Evolutionary conservation across 192 early-diverging fungal genomes (phyloP).

Genomic region (Podila epicladia): DNA sequence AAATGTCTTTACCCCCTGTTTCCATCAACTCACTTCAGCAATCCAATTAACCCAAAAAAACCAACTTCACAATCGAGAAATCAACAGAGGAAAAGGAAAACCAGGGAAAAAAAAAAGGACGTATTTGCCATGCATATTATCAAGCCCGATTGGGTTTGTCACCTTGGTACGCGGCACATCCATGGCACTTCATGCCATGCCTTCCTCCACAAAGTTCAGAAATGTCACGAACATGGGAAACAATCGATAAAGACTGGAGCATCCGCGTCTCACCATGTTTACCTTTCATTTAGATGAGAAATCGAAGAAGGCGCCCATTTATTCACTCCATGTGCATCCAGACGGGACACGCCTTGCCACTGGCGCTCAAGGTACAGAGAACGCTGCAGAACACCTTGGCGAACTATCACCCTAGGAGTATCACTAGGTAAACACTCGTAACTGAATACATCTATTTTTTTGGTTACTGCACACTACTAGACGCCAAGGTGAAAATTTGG

Average conservation of each 20-base stretch:
- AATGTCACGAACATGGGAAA: neutral
- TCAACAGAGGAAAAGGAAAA: neutral
- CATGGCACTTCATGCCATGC: neutral
- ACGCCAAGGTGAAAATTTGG: conserved; percentile 93
- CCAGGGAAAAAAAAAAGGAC: neutral
- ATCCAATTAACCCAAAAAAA: neutral
- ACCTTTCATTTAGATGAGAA: conserved; percentile 36
- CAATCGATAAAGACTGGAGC: neutral
- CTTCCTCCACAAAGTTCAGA: neutral
- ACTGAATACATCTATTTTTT: neutral
- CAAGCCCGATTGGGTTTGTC: conserved; percentile 48
- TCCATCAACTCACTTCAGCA: too few relatives aligned
- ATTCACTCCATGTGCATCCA: conserved; percentile 90
- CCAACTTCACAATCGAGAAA: neutral
- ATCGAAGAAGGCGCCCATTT: conserved; percentile 70
- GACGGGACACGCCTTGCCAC: conserved; percentile 84
- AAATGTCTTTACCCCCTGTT: too few relatives aligned
- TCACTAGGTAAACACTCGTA: neutral
- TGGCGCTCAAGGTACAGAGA: conserved; percentile 74
- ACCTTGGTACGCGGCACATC: conserved; percentile 18
- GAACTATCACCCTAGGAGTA: neutral
- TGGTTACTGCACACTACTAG: conserved; percentile 53
- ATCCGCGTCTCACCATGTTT: neutral
- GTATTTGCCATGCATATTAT: conserved; percentile 32
- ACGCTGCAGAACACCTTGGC: neutral